Evolutionary conservation across 768 basidiomycete species (phyloP).

Genomic region (Kwoniella dendrophila): DNA sequence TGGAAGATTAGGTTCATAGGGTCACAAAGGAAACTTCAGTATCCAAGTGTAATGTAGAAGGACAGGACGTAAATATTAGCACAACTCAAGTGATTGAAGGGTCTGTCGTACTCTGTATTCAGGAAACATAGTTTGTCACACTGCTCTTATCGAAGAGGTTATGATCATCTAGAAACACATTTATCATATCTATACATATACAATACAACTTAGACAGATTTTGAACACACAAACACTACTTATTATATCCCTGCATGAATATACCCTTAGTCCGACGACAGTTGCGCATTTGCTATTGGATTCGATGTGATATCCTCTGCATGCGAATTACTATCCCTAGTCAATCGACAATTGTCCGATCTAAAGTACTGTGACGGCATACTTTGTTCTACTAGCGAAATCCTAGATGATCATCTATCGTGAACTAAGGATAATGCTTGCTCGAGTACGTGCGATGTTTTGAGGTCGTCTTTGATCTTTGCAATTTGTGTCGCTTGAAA

Average conservation of each 20-base stretch:
- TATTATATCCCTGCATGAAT: conserved; percentile 22
- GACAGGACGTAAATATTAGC: neutral
- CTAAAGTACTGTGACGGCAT: too few species aligned
- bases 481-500: too few species aligned
- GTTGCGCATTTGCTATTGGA: neutral
- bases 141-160: too few species aligned
- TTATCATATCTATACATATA: conserved; percentile 1
- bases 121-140: too few species aligned
- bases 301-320: neutral
- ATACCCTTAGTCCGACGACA: conserved; percentile 5
- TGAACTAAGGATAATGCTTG: too few species aligned
- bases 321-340: neutral
- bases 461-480: too few species aligned
- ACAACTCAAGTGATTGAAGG: too few species aligned
- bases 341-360: neutral
- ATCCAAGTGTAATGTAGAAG: neutral
- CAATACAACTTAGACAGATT: neutral
- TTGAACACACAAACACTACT: neutral
- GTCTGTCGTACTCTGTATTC: too few species aligned
- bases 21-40: too few species aligned
- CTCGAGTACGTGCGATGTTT: too few species aligned
- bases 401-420: too few species aligned
- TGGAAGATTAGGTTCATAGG: conserved; percentile 30
- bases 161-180: neutral
- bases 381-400: too few species aligned